These are phyloP conservation scores for Aspergillus nanangensis DNA, from an alignment of 495 filamentous ascomycete genomes.

Conservation along the genomic window DNA sequence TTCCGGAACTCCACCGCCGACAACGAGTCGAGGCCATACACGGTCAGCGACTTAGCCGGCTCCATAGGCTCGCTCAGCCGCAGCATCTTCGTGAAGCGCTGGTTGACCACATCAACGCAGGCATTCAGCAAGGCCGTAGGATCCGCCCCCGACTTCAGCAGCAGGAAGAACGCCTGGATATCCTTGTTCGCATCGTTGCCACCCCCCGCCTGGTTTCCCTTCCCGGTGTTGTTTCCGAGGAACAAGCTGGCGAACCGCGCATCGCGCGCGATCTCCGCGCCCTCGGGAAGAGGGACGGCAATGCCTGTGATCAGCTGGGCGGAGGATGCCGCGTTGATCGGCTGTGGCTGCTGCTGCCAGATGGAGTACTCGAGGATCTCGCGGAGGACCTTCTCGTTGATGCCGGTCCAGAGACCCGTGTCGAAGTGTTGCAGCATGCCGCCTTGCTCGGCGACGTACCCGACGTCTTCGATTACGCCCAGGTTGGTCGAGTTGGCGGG, in stretches of 20 bases:
- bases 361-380: slow-evolving; percentile 27
- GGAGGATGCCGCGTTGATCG: neutral
- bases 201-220: neutral
- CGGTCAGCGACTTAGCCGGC: slow-evolving; percentile 9
- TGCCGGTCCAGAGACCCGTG: slow-evolving; percentile 15
- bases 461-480: slow-evolving; percentile 22
- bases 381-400: slow-evolving; percentile 25
- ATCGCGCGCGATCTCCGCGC: neutral
- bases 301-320: slow-evolving; percentile 14
- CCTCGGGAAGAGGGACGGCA: neutral
- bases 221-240: neutral
- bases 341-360: slow-evolving; percentile 19
- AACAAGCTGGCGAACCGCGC: neutral
- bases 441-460: slow-evolving; percentile 13
- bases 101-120: slow-evolving; percentile 7
- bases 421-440: slow-evolving; percentile 5
- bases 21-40: slow-evolving; percentile 26
- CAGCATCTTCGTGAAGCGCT: slow-evolving; percentile 11
- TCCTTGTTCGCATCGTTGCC: neutral
- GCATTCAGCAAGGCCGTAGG: neutral
- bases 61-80: slow-evolving; percentile 19
- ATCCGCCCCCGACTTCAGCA: neutral
- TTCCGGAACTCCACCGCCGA: slow-evolving; percentile 26
- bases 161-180: neutral
- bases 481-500: slow-evolving; percentile 14